Base-by-base conservation (phyloP, 1,139 yeast species). In the Martiniozyma asiatica region DNA sequence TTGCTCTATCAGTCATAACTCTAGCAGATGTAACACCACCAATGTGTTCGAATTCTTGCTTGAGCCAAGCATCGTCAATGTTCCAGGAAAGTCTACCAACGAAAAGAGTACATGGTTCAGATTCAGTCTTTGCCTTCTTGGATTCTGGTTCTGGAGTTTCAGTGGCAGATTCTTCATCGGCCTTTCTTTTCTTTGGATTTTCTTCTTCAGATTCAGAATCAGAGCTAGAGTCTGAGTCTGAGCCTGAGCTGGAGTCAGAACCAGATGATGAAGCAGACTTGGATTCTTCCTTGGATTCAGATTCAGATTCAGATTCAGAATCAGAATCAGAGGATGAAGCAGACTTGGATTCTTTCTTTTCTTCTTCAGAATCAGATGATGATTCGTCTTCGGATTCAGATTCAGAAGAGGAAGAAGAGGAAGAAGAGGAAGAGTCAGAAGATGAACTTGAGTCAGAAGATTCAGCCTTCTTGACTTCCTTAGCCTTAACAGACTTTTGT, bases 31-130 rank as follows among this genome's bases (percentile, higher is more conserved):
- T 50, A 39, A 85, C 89, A 58, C 93, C 94, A 29, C 87, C 94
- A 44, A 71, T 55, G 41, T 69, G 70, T 55, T 77, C 85, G 56
- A 89, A 89, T 64, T 84, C 96, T 44, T 76, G 65, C 58, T 67
- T 67, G 57, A 89, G 73, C 94, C 94, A 81, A 37, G 75, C 94
- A 54, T 85, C 97, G 52, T 89, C 98, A 51, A 89, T 70, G 61
- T 77, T 81, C 97, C 97, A 89, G 20, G 98, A 85, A 51, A 89
- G 73, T 65, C 97, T 77, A 50, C 98, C 98, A 43, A 85, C 97
- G 51, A 89, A 89, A 45, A 89, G 61, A 41, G 97, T 89, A 37
- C 89, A 82, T 48, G 87, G 80, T 58, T 80, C 81, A 22, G 34
- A n/a, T 20, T 39, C 43, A 35, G 53, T 39, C 38, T 56, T 57